Conservation (phyloP, 1,139 yeast species). For the Nakaseomyces delphensis region DNA sequence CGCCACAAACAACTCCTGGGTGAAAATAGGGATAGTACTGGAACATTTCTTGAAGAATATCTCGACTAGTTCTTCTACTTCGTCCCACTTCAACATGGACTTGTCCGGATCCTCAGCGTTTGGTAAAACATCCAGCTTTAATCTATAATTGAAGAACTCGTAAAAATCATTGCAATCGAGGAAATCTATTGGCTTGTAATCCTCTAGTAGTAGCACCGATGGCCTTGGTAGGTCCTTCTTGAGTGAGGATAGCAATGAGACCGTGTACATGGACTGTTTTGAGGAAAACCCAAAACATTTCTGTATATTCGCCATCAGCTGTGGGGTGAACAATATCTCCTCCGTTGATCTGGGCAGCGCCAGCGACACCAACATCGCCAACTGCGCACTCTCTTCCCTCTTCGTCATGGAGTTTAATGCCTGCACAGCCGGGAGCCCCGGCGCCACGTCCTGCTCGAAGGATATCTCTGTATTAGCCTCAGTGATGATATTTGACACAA, state of each 20-base stretch:
- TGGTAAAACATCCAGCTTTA: slow-evolving; percentile 17
- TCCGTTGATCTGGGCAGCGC: slow-evolving; percentile 71
- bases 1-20: slow-evolving; percentile 36
- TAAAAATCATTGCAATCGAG: slow-evolving; percentile 26
- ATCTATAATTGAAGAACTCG: slow-evolving; percentile 17
- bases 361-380: slow-evolving; percentile 61
- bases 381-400: slow-evolving; percentile 40
- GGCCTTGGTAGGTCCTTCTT: slow-evolving; percentile 54
- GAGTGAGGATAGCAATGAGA: slow-evolving; percentile 58
- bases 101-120: not conserved
- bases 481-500: slow-evolving; percentile 20
- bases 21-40: slow-evolving; percentile 56
- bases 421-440: slow-evolving; percentile 67
- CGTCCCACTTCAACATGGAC: slow-evolving; percentile 14
- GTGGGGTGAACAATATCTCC: slow-evolving; percentile 66
- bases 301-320: slow-evolving; percentile 57
- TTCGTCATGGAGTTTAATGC: slow-evolving; percentile 41
- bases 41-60: slow-evolving; percentile 76
- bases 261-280: slow-evolving; percentile 57
- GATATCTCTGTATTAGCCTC: slow-evolving; percentile 25
- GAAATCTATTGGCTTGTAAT: slow-evolving; percentile 17
- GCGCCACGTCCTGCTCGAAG: slow-evolving; percentile 59
- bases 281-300: slow-evolving; percentile 63
- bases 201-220: slow-evolving; percentile 23
- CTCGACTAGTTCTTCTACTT: slow-evolving; percentile 30